Percentiles rank a stretch among this genome's conserved stretches.
phyloP scores from a whole-genome alignment of 768 basidiomycete species.

The Mrakia hoshinonis region DNA sequence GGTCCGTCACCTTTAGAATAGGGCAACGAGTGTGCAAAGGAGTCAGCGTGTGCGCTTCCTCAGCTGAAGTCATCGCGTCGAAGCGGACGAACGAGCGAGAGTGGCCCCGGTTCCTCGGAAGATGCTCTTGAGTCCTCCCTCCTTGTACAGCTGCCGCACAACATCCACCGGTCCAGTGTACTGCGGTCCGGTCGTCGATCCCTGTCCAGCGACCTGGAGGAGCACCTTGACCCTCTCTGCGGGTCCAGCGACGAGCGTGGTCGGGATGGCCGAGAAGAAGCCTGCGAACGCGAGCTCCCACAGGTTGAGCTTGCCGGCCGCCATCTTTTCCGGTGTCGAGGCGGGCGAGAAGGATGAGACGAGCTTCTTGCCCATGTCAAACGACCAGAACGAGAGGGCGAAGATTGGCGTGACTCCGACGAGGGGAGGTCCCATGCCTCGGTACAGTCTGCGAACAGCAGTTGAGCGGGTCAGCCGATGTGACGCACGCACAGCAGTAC shows the following conservation, averaged over 20 bases:
- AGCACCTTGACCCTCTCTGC: constrained; percentile 95
- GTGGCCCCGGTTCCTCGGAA: constrained; percentile 92
- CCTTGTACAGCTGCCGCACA: constrained; percentile 76
- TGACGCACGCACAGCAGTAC: neutral
- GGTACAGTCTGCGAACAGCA: constrained; percentile 37
- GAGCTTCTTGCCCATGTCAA: constrained; percentile 82
- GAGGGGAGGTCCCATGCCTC: constrained; percentile 74
- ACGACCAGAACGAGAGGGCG: constrained; percentile 73
- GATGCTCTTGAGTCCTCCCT: constrained; percentile 84
- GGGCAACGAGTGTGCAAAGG: neutral
- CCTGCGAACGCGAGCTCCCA: constrained; percentile 83
- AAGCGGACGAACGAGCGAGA: constrained; percentile 47
- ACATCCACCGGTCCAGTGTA: constrained; percentile 92
- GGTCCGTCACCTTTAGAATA: constrained; percentile 54
- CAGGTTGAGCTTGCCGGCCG: constrained; percentile 58
- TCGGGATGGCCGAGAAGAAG: constrained; percentile 85
- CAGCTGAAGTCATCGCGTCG: too few relatives aligned
- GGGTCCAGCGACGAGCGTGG: constrained; percentile 85
- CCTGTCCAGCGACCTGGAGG: constrained; percentile 88
- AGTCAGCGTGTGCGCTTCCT: neutral
- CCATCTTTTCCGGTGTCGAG: constrained; percentile 57
- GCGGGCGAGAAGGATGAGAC: constrained; percentile 43
- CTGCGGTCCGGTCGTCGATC: constrained; percentile 51
- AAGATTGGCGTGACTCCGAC: constrained; percentile 96
- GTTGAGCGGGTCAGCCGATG: constrained; percentile 1